Evolutionary conservation across 352 stramenopile genomes (phyloP).

Genomic region (Globisporangium carolinianum): DNA sequence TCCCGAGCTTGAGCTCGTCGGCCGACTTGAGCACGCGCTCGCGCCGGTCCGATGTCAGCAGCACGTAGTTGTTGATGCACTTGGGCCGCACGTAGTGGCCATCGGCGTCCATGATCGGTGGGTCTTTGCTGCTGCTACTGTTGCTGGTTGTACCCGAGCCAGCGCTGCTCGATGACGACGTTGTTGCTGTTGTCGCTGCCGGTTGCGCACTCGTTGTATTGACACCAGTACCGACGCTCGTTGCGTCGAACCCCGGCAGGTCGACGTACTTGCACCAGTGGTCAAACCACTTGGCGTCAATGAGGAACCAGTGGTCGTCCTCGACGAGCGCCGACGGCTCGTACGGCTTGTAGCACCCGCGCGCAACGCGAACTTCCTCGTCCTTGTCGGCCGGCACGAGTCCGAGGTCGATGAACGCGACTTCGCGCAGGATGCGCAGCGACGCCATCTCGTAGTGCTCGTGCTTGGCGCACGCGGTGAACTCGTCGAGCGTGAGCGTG

Average conservation of each 20-base stretch:
- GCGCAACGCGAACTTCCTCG: slow-evolving; percentile 68
- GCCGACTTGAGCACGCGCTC: slow-evolving; percentile 61
- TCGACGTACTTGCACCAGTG: slow-evolving; percentile 82
- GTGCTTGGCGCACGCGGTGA: slow-evolving; percentile 53
- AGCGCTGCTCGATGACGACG: neutral
- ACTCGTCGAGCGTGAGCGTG: slow-evolving; percentile 60
- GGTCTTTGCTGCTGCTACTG: slow-evolving; percentile 32
- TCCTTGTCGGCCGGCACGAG: slow-evolving; percentile 66
- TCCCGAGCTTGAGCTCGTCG: slow-evolving; percentile 71
- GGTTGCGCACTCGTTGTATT: slow-evolving; percentile 10
- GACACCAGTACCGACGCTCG: neutral
- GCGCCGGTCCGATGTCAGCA: slow-evolving; percentile 63
- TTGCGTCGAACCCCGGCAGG: slow-evolving; percentile 6
- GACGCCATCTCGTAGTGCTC: slow-evolving; percentile 75
- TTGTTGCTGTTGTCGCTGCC: slow-evolving; percentile 18
- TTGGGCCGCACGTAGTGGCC: slow-evolving; percentile 78
- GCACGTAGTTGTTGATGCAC: slow-evolving; percentile 75
- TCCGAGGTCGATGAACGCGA: slow-evolving; percentile 79
- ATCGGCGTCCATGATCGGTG: slow-evolving; percentile 68
- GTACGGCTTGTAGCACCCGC: slow-evolving; percentile 72
- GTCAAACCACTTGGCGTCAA: slow-evolving; percentile 82
- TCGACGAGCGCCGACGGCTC: slow-evolving; percentile 60
- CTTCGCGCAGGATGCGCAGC: slow-evolving; percentile 77
- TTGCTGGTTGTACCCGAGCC: too few relatives aligned
- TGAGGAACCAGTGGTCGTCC: slow-evolving; percentile 79